Evolutionary conservation across 768 basidiomycete species (phyloP).

Genomic region (Russula olivacea): DNA sequence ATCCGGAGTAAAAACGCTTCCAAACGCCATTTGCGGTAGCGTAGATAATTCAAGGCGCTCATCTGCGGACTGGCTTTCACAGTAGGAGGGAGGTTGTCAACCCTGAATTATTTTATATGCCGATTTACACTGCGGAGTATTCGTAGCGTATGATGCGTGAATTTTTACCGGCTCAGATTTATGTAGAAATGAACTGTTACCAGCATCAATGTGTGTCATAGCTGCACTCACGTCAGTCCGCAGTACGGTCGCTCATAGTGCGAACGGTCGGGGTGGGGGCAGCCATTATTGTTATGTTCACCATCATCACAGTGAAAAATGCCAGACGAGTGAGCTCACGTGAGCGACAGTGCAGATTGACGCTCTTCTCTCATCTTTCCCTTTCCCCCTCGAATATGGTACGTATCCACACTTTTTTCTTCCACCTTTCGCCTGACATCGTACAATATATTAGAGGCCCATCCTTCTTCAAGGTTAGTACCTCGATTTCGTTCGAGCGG

Average conservation of each 20-base stretch:
- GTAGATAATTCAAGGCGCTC: background rate
- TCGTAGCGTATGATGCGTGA: too few relatives aligned
- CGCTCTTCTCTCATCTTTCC: too few relatives aligned
- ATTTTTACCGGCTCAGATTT: too few relatives aligned
- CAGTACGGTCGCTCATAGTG: too few relatives aligned
- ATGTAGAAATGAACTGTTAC: too few relatives aligned
- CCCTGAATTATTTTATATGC: background rate
- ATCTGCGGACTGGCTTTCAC: background rate
- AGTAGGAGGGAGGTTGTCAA: background rate
- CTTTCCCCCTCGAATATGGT: background rate
- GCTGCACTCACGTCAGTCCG: too few relatives aligned
- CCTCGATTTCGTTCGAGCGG: background rate
- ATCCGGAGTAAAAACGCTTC: conserved; percentile 31
- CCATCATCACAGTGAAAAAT: too few relatives aligned
- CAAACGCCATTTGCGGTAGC: background rate
- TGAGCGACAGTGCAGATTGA: too few relatives aligned
- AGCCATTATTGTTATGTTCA: too few relatives aligned
- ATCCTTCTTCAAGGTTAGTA: conserved; percentile 13
- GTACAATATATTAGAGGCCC: conserved; percentile 1
- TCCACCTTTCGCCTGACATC: background rate
- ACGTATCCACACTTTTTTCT: background rate
- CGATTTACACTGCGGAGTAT: background rate
- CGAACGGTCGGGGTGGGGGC: too few relatives aligned
- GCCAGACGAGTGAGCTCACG: too few relatives aligned
- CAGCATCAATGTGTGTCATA: too few relatives aligned